Evolutionary conservation across 148 eudicot genomes (phyloP), one percentile per base, ranked within the genome.

Genomic region (Linanthus parryae): DNA sequence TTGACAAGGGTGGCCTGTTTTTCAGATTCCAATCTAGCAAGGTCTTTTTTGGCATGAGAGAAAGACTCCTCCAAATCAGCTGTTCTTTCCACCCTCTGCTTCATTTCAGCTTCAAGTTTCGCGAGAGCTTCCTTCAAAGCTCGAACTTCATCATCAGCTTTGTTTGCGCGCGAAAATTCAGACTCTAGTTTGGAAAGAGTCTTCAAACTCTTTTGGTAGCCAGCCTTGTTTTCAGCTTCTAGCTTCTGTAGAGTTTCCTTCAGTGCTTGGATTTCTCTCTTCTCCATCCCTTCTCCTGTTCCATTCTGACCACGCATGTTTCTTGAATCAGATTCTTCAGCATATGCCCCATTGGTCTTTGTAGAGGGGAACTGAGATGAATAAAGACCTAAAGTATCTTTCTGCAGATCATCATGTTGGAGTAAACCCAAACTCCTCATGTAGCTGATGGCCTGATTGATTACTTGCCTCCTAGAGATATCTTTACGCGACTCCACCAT

Each of bases 151-250:
- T 73, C 77, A 64, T 86, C 95, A 28, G 86, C 90, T 38, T 65
- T 77, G 57, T 37, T 62, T 27, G 86, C 76, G 53, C 66, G 68
- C 3, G 73, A 61, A 30, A 86, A 58, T 33, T 79, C 90, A 22
- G 70, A 61, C 66, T 79, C 82, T 9, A 86, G 76, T 30, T 70
- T 66, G 3, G 90, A 74, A 54, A 86, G 62, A 45, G 65, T 80
- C 48, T 77, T 78, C 56, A 82, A 54, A 55, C 80, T 77, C 61
- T 83, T 65, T 38, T 74, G 72, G 62, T 72, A 80, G 21, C 74
- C 78, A 44, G 79, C 80, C 77, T 77, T 78, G 71, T 82, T 82
- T 63, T 86, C 95, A 31, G 73, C 70, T 77, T 86, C 90, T 54
- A 86, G 51, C 66, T 75, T 77, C 12, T 73, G 67, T 37, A 82